These are phyloP conservation scores for Aspergillus aculeatinus DNA, from an alignment of 2,329 filamentous ascomycete species.

Conservation along the genomic window DNA sequence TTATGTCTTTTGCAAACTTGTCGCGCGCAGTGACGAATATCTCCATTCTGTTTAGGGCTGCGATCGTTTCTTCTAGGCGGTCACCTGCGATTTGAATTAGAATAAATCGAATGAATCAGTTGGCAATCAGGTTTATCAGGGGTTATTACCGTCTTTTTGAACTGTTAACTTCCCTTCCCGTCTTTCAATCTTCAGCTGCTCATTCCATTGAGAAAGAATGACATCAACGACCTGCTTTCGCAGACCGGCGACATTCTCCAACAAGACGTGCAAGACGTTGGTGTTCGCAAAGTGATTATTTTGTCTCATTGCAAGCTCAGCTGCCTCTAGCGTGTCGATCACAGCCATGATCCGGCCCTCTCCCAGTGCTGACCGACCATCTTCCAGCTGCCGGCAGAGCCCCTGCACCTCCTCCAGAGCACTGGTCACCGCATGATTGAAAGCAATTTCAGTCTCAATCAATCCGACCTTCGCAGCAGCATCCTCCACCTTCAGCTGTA, in stretches of 20 bases:
- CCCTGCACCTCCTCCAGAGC: slow-evolving; percentile 53
- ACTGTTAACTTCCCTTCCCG: slow-evolving; percentile 58
- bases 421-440: slow-evolving; percentile 55
- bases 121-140: not conserved
- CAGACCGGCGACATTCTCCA: slow-evolving; percentile 64
- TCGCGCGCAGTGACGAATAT: slow-evolving; percentile 32
- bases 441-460: slow-evolving; percentile 59
- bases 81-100: slow-evolving; percentile 17
- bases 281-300: slow-evolving; percentile 34
- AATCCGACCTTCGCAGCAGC: slow-evolving; percentile 55
- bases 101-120: not conserved
- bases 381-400: slow-evolving; percentile 51
- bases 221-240: slow-evolving; percentile 65
- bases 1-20: slow-evolving; percentile 35
- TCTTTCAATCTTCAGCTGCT: slow-evolving; percentile 63
- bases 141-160: slow-evolving; percentile 51
- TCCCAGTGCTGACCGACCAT: slow-evolving; percentile 46
- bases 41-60: slow-evolving; percentile 31
- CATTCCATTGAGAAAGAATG: slow-evolving; percentile 69
- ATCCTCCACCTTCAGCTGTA: slow-evolving; percentile 65
- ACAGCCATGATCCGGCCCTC: slow-evolving; percentile 48
- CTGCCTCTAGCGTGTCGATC: slow-evolving; percentile 50
- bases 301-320: slow-evolving; percentile 30
- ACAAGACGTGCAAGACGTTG: slow-evolving; percentile 56
- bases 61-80: slow-evolving; percentile 32